Evolutionary conservation across 257 asterid species (phyloP), one percentile per base, ranked within the genome.

Genomic region (Perilla frutescens): DNA sequence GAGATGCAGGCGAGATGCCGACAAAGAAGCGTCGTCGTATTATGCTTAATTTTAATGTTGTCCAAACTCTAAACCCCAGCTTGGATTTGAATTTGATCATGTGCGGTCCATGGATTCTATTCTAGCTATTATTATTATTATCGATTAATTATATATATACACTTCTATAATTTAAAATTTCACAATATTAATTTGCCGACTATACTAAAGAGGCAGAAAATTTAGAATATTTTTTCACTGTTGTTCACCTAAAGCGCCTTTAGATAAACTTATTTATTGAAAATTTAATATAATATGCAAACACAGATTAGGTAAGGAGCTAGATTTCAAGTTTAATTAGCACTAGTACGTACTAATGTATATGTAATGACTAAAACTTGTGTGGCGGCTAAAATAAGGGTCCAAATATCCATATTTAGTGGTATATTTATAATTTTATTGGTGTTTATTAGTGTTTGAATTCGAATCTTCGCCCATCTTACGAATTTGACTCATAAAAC

Each of bases 21-120:
- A 75, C 74, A 74, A 74, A 4, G 13, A 55, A 26, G 14, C 55
- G 68, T 3, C 61, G 69, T 57, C 74, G 47, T 75, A 15, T 57
- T 34, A 36, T 4, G 12, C 20, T 39, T 65, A 8, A n/a, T 15
- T 63, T 49, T 43, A 50, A 39, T 29, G 14, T 40, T 62, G 44
- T 61, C 62, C 11, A 72, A 48, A 11, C 26, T 29, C 3, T 3
- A 8, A 29, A 26, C 8, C 48, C 48, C 15, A 34, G 37, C 36
- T 48, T 40, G 29, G 69, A 51, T 37, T 39, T 61, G 51, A 40
- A 20, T 20, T 20, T 62, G 36, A 39, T 39, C 26, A 2, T 47
- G 72, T 36, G 51, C 63, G 8, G 40, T 14, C 72, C 61, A 67
- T 66, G 62, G 61, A 49, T 47, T 34, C 57, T 15, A 41, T 32